These are phyloP conservation scores for Collybia nuda DNA, from an alignment of 768 basidiomycete genomes.

Conservation along the genomic window DNA sequence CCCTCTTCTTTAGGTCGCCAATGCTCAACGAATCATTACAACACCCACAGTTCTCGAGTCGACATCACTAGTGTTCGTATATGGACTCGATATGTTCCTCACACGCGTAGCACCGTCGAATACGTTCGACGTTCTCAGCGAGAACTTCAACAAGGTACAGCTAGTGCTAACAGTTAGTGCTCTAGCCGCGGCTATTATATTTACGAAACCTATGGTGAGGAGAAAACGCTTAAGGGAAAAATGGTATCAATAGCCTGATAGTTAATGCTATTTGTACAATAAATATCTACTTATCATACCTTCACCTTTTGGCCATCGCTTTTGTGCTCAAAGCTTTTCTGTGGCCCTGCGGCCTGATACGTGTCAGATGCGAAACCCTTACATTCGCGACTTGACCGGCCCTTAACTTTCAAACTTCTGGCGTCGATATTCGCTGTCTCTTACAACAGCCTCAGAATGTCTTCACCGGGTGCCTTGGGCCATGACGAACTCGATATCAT, in stretches of 20 bases:
- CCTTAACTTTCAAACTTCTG: not conserved
- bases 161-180: constrained; percentile 79
- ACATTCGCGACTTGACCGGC: constrained; percentile 1
- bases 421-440: not conserved
- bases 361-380: not conserved
- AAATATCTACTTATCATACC: not conserved
- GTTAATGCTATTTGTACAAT: not conserved
- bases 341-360: too few relatives aligned
- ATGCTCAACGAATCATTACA: constrained; percentile 67
- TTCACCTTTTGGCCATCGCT: too few relatives aligned
- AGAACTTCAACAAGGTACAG: constrained; percentile 92
- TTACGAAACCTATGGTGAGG: constrained; percentile 80
- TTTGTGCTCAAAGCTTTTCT: too few relatives aligned
- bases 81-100: constrained; percentile 88
- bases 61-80: constrained; percentile 83
- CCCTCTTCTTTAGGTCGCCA: constrained; percentile 55
- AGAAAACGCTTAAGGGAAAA: constrained; percentile 64
- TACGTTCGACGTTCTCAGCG: constrained; percentile 90
- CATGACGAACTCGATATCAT: constrained; percentile 12
- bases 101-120: constrained; percentile 84
- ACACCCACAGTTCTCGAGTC: constrained; percentile 88
- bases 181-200: constrained; percentile 70
- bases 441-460: not conserved
- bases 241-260: constrained; percentile 58
- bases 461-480: not conserved